A percentile compares a stretch with the other conserved stretches of the same genome.
Conservation (phyloP, 257 asterid genomes). For the Penstemon davidsonii region DNA sequence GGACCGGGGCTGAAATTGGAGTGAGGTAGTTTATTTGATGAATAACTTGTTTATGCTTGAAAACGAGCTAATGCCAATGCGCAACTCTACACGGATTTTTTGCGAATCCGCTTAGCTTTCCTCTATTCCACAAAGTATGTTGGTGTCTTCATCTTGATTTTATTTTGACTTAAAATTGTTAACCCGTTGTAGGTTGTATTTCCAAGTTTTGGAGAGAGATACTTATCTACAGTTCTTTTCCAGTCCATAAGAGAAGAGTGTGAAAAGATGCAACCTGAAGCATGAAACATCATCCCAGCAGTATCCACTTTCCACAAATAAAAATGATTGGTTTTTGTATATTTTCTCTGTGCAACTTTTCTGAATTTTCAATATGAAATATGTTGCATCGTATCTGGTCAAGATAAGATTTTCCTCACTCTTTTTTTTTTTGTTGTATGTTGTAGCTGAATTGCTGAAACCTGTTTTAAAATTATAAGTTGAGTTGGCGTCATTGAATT, state of each 20-base stretch:
- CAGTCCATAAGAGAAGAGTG: slow-evolving; percentile 92
- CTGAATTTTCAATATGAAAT: neutral
- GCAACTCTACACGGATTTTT: too few relatives aligned
- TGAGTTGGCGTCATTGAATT: neutral
- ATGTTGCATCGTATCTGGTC: neutral
- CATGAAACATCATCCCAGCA: slow-evolving; percentile 32
- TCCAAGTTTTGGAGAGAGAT: slow-evolving; percentile 96
- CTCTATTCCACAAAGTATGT: neutral
- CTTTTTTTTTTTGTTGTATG: neutral
- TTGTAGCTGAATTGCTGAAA: neutral
- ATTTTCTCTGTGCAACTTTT: neutral
- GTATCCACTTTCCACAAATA: neutral
- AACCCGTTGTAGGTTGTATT: slow-evolving; percentile 67
- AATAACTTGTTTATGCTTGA: too few relatives aligned
- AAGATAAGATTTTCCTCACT: neutral
- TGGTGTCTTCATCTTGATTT: neutral
- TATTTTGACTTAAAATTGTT: neutral
- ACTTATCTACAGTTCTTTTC: slow-evolving; percentile 82
- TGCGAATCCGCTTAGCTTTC: neutral
- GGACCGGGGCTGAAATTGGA: too few relatives aligned
- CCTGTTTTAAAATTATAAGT: neutral
- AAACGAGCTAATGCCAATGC: too few relatives aligned
- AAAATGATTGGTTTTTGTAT: neutral
- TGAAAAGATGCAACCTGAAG: slow-evolving; percentile 82
- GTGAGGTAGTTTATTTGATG: too few relatives aligned